Conservation (phyloP, 768 basidiomycete species). For the Vishniacozyma victoriae region DNA sequence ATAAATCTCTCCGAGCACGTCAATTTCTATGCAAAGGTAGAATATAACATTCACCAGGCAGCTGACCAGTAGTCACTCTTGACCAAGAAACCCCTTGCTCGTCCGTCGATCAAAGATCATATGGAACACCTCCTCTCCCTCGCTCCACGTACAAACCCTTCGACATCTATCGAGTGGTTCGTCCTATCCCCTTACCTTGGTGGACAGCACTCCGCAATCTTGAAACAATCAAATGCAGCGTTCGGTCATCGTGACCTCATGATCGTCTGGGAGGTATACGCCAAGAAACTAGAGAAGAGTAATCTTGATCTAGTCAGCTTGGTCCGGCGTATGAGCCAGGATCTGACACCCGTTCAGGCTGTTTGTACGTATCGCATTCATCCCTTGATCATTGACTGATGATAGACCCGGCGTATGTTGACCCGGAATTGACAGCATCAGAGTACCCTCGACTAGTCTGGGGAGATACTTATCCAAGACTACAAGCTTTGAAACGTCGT, state of each 20-base stretch:
- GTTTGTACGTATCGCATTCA: constrained; percentile 9
- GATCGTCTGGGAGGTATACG: constrained; percentile 12
- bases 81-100: background rate
- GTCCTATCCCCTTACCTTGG: constrained; percentile 11
- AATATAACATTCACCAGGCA: background rate
- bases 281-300: constrained; percentile 1
- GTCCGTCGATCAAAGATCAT: background rate
- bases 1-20: constrained; percentile 11
- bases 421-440: constrained; percentile 6
- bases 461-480: constrained; percentile 5
- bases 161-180: constrained; percentile 13
- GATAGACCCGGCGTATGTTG: constrained; percentile 14
- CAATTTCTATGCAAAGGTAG: constrained; percentile 14
- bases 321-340: background rate
- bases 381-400: background rate
- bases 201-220: constrained; percentile 5
- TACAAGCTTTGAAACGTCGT: constrained; percentile 3
- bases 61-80: background rate
- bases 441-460: constrained; percentile 6
- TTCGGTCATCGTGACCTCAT: constrained; percentile 12
- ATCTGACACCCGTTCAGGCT: background rate
- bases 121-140: constrained; percentile 7
- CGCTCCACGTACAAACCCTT: constrained; percentile 3
- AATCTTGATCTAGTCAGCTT: background rate
- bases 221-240: background rate